These are phyloP conservation scores for Trametes villosa DNA, from an alignment of 768 basidiomycete genomes.

Conservation along the genomic window DNA sequence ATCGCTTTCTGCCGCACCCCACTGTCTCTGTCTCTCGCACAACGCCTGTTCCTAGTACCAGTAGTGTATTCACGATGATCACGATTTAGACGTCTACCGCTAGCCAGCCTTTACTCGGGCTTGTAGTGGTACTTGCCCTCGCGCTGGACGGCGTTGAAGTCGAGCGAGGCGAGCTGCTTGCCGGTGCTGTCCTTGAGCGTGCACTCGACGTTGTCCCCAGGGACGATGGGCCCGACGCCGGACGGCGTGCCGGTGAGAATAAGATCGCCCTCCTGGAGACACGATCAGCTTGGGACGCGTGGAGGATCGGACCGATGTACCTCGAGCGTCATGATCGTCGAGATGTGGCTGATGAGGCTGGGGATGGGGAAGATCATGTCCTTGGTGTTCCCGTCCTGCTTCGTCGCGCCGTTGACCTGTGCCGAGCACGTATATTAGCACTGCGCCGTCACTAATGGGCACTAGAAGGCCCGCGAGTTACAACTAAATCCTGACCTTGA, in stretches of 20 bases:
- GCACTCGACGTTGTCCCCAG: slow-evolving; percentile 83
- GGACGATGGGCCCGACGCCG: slow-evolving; percentile 79
- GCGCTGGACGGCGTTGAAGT: slow-evolving; percentile 68
- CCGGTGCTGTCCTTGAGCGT: slow-evolving; percentile 59
- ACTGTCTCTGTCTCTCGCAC: no score
- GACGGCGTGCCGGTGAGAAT: slow-evolving; percentile 91
- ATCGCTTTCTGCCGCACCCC: slow-evolving; percentile 3
- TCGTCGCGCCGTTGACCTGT: slow-evolving; percentile 82
- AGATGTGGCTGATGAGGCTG: slow-evolving; percentile 84
- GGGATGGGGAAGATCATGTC: slow-evolving; percentile 96
- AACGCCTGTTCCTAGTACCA: neutral
- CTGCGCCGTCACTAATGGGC: no score
- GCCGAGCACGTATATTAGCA: no score
- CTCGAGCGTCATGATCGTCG: slow-evolving; percentile 97
- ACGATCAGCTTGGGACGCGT: neutral
- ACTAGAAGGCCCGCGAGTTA: neutral
- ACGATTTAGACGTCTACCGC: neutral
- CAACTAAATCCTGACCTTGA: slow-evolving; percentile 56
- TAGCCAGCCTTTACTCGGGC: slow-evolving; percentile 9
- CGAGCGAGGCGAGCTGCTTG: slow-evolving; percentile 61
- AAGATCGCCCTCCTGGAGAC: slow-evolving; percentile 84
- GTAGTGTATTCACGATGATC: slow-evolving; percentile 20
- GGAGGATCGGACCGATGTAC: slow-evolving; percentile 40
- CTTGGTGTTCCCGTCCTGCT: slow-evolving; percentile 82
- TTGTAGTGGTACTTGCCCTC: slow-evolving; percentile 70